phyloP scores from a whole-genome alignment of 2,329 filamentous ascomycete genomes.

The Byssochlamys sp. region DNA sequence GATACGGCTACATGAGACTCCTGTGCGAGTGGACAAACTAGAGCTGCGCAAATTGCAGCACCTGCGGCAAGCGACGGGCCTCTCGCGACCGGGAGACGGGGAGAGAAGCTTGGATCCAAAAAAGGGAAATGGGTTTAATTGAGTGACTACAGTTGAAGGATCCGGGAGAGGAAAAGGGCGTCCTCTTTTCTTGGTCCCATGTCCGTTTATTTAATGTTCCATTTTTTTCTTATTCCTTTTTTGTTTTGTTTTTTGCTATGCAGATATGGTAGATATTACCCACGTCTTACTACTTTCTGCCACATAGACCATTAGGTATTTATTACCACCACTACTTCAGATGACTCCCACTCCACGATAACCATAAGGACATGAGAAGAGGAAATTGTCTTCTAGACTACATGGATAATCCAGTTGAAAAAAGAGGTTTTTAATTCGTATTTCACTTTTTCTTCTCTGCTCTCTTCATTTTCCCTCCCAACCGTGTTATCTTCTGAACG shows the following conservation, averaged over 20 bases:
- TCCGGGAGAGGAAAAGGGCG: neutral
- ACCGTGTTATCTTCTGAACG: neutral
- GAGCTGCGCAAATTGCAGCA: neutral
- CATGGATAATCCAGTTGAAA: neutral
- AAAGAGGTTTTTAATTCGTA: neutral
- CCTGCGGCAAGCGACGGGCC: neutral
- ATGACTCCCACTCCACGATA: neutral
- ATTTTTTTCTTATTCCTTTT: neutral
- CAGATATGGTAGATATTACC: slow-evolving; percentile 2
- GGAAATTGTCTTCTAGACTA: neutral
- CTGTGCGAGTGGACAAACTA: neutral
- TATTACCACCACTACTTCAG: neutral
- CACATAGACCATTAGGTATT: neutral
- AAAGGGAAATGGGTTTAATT: neutral
- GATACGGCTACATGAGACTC: neutral
- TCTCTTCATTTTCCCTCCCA: neutral
- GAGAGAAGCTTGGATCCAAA: neutral
- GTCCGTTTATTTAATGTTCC: neutral
- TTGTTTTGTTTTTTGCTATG: neutral
- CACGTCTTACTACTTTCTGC: neutral
- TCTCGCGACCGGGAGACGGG: neutral
- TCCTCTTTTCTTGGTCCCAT: slow-evolving; percentile 2
- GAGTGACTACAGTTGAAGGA: neutral
- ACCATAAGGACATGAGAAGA: too few relatives aligned
- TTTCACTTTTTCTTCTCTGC: neutral